Evolutionary conservation across 345 rosid genomes (phyloP).

Genomic region (Erodium maritimum): DNA sequence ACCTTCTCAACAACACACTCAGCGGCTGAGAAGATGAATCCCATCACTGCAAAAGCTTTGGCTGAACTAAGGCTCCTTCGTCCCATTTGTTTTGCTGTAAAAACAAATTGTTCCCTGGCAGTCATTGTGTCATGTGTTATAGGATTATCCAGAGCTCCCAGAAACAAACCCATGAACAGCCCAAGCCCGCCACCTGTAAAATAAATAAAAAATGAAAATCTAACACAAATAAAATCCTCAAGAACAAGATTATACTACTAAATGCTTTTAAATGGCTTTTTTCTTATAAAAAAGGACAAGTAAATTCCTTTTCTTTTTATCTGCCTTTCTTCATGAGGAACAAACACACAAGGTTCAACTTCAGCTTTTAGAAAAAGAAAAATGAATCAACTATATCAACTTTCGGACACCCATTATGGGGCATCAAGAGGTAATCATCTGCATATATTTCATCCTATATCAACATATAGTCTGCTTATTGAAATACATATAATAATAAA

Average conservation of each 20-base stretch:
- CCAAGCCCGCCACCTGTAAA: slow-evolving; percentile 90
- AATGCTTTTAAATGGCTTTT: no score
- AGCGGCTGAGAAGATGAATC: slow-evolving; percentile 75
- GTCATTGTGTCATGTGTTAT: slow-evolving; percentile 63
- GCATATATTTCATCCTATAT: background rate
- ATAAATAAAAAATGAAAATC: background rate
- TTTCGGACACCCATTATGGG: background rate
- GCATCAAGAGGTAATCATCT: background rate
- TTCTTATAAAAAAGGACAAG: background rate
- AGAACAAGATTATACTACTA: background rate
- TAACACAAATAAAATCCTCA: background rate
- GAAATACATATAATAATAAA: background rate
- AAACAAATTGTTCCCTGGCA: slow-evolving; percentile 61
- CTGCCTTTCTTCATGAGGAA: background rate
- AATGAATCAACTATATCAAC: background rate
- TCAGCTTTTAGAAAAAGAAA: no score
- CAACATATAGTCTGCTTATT: background rate
- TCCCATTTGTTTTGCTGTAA: slow-evolving; percentile 74
- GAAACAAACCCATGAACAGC: slow-evolving; percentile 68
- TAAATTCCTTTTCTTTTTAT: background rate
- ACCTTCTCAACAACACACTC: slow-evolving; percentile 94
- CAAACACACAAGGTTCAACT: background rate
- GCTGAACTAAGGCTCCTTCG: slow-evolving; percentile 73
- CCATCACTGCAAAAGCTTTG: slow-evolving; percentile 89
- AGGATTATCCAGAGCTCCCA: slow-evolving; percentile 85